Evolutionary conservation across 1,284 basidiomycete genomes (phyloP).

Genomic region (Tranzscheliella williamsii): DNA sequence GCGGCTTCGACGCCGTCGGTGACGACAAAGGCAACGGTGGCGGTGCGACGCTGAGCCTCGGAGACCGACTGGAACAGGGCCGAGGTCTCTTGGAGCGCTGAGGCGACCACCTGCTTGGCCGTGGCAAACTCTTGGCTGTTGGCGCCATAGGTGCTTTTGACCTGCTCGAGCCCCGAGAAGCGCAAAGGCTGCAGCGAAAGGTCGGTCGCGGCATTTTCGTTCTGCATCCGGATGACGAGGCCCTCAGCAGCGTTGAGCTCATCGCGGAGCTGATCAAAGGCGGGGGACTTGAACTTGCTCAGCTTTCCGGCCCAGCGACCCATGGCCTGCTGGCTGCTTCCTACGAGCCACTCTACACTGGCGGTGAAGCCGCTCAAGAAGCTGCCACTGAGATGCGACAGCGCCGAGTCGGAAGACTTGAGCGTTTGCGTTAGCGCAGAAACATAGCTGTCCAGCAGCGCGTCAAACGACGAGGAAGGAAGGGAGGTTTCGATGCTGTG

Average conservation of each 20-base stretch:
- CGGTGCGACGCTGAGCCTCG: slow-evolving; percentile 13
- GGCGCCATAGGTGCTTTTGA: slow-evolving; percentile 26
- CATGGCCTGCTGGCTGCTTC: slow-evolving; percentile 1
- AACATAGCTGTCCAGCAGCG: slow-evolving; percentile 34
- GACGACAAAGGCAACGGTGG: slow-evolving; percentile 34
- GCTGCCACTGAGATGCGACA: slow-evolving; percentile 22
- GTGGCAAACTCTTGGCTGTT: slow-evolving; percentile 18
- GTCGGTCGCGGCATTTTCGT: background rate
- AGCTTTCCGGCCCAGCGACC: slow-evolving; percentile 19
- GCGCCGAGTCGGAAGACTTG: slow-evolving; percentile 15
- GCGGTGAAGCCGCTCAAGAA: slow-evolving; percentile 23
- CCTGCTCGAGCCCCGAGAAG: slow-evolving; percentile 31
- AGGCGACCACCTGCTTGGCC: slow-evolving; percentile 18
- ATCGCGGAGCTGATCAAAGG: slow-evolving; percentile 23
- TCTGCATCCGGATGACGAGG: slow-evolving; percentile 13
- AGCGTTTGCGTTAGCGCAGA: slow-evolving; percentile 11
- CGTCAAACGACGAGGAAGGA: slow-evolving; percentile 27
- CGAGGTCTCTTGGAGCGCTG: slow-evolving; percentile 14
- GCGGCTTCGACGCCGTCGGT: slow-evolving; percentile 7
- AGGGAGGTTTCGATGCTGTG: slow-evolving; percentile 26
- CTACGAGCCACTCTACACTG: slow-evolving; percentile 28
- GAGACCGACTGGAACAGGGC: slow-evolving; percentile 16
- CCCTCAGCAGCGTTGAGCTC: slow-evolving; percentile 28
- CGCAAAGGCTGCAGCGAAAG: slow-evolving; percentile 36
- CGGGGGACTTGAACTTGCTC: slow-evolving; percentile 17